Base-by-base conservation (phyloP, 2,329 filamentous ascomycete genomes). In the Paraphoma sp. region DNA sequence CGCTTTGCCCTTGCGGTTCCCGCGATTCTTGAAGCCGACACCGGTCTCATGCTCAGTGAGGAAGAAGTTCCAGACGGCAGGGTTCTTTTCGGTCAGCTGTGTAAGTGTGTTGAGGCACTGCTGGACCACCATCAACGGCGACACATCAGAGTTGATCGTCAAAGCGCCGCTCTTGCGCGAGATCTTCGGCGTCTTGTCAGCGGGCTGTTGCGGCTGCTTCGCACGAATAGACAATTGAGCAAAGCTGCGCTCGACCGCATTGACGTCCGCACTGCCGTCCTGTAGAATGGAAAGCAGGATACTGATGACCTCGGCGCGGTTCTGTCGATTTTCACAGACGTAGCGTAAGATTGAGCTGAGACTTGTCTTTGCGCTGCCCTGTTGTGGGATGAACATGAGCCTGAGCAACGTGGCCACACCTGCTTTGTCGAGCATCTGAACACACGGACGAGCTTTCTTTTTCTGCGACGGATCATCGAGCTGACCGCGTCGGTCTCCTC, bases 361-460 rank as follows among this genome's bases (percentile, higher is more conserved):
- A 57, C 92, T 91, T 59, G 85, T 87, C 64, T 93, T 91, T 47
- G 95, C 89, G 59, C 91, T 95, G 18, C 91, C 92, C 62, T 94
- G 91, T 64, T 97, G 92, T 46, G 92, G 90, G 68, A 98, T 93
- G 75, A 99, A 99, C 94, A 99, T 97, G 9, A 99, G 85, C n/a
- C 96, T 91, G 43, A 99, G 84, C 33, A 99, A 82, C n/a, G 95
- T 98, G 28, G 96, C 95, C 63, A 99, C 89, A 28, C 96, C 95
- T 45, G 93, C 86, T 78, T 97, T 97, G 77, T 99, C 95, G 30
- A 99, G 86, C 90, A 99, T 97, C 74, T 99, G 95, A 23, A 97
- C 91, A 55, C 96, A 90, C 18, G 92, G 89, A 59, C 91, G 90
- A 54, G 72, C 64, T 68, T 90, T 89, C 79, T 93, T 94, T 73